Base-by-base conservation (phyloP, 1,284 basidiomycete genomes). In the Puccinia triticina region DNA sequence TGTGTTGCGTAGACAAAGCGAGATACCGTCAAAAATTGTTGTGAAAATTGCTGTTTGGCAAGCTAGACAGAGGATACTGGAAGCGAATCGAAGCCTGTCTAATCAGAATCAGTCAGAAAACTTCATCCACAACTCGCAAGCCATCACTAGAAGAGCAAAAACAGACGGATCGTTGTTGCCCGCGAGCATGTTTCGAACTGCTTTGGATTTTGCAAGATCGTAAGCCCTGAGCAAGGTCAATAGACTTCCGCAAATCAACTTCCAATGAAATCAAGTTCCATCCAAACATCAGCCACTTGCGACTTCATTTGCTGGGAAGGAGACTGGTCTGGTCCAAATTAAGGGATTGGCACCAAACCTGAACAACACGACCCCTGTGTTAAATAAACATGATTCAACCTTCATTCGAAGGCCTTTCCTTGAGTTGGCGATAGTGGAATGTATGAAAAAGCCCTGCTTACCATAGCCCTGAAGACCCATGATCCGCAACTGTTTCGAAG, bases 31-130 rank as follows among this genome's bases (percentile, higher is more conserved):
- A 57, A 75, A 75, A 26, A 40, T 8, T 46, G 73, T 61, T 11
- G 73, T 29, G 26, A 75, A 75, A 29, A 75, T 23, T 2, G 73
- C 73, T 16, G 73, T 75, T 57, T 75, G 73, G 23, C 34, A 57
- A 23, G 40, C 5, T 23, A 61, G 40, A 46, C 37, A 75, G 32
- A 75, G 21, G 2, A 46, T 5, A 75, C 2, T 43, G 34, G 55
- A 40, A 34, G 37, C 37, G 10, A 14, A 32, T 59, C 53, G 53
- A 26, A 61, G 37, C 34, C 73, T 75, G 40, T 46, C 18, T 11
- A 23, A 61, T 57, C 23, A 16, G 7, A 69, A 69, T 16, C 10
- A 1, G 46, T 48, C 26, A 69, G 66, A 29, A 69, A 69, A 29
- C n/a, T 37, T 1, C 29, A 26, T 34, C 59, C 59, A 61, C 12